A percentile compares a stretch with the other conserved stretches of the same genome.
Evolutionary conservation across 306 rosid species (phyloP).

Genomic region (Sechiopsis laciniata): DNA sequence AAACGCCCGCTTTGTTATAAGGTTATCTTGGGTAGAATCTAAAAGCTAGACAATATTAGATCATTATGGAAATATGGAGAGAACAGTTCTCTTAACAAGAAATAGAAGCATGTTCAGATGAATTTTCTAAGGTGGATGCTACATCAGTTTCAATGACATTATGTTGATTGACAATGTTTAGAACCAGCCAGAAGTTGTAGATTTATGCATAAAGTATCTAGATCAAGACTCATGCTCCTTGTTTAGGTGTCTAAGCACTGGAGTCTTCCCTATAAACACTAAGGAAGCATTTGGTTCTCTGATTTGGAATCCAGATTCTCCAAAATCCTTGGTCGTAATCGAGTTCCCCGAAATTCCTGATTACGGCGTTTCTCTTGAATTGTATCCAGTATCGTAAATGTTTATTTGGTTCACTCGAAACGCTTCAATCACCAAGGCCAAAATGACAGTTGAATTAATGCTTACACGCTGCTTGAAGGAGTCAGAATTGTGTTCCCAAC

Average conservation of each 20-base stretch:
- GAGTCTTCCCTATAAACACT: neutral
- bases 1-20: conserved; percentile 25
- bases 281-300: too few relatives aligned
- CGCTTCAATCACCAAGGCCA: neutral
- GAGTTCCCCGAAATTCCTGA: too few relatives aligned
- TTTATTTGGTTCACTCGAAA: too few relatives aligned
- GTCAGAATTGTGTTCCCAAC: neutral
- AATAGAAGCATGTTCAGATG: conserved; percentile 12
- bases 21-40: neutral
- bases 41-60: neutral
- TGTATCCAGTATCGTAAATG: too few relatives aligned
- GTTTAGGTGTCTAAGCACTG: neutral
- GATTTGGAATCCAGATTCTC: too few relatives aligned
- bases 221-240: conserved; percentile 22
- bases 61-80: neutral
- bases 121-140: conserved; percentile 18
- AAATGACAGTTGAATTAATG: neutral
- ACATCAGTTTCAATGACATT: conserved; percentile 16
- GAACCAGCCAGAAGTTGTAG: conserved; percentile 27
- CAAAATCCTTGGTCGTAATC: too few relatives aligned
- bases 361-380: too few relatives aligned
- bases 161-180: conserved; percentile 10
- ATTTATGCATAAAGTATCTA: conserved; percentile 32
- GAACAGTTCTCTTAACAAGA: neutral
- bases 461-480: neutral